Conservation (phyloP, 2,329 filamentous ascomycete genomes). For the Fusarium nurragi region DNA sequence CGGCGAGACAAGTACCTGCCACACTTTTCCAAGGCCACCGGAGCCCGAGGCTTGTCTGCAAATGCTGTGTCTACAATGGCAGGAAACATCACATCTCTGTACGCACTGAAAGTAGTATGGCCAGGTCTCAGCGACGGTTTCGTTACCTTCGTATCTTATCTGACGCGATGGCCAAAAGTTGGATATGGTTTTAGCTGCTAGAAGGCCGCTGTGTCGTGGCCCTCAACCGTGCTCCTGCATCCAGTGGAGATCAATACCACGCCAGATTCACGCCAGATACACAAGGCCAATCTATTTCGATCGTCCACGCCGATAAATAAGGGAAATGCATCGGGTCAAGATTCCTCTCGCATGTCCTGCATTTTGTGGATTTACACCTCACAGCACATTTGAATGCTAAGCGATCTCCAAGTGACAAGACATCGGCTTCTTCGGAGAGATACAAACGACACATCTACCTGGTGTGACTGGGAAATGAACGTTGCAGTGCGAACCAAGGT, state of each 20-base stretch:
- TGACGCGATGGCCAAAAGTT: not conserved
- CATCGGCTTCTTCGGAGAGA: conserved; percentile 26
- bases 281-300: not conserved
- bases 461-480: conserved; percentile 12
- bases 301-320: not conserved
- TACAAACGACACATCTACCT: conserved; percentile 10
- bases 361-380: not conserved
- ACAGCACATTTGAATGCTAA: conserved; percentile 2
- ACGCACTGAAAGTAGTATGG: not conserved
- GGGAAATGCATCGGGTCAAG: not conserved
- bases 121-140: not conserved
- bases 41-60: conserved; percentile 9
- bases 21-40: conserved; percentile 1
- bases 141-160: not conserved
- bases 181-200: not conserved
- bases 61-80: not conserved
- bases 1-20: conserved; percentile 3
- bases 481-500: conserved; percentile 22
- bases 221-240: not conserved
- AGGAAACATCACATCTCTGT: not conserved
- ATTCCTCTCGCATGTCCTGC: not conserved
- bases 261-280: not conserved
- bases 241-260: not conserved
- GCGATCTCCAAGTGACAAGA: not conserved
- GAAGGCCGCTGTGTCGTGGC: not conserved